A percentile compares a stretch with the other conserved stretches of the same genome.
Evolutionary conservation across 805 yeast species (phyloP).

Genomic region (Pichia nakasei): DNA sequence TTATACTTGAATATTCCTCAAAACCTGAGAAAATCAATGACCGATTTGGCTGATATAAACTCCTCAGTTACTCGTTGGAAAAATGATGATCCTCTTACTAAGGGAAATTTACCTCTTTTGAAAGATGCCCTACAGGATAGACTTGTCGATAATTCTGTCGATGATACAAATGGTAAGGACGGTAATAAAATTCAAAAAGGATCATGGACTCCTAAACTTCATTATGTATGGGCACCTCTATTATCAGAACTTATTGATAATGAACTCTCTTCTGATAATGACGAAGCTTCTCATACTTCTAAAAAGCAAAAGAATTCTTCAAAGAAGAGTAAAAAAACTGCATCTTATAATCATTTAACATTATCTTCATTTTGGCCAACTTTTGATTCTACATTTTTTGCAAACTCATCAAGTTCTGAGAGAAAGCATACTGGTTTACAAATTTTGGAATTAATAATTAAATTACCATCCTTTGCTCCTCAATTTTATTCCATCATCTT

Average conservation of each 20-base stretch:
- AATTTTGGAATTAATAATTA: conserved; percentile 44
- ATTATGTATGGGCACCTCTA: conserved; percentile 65
- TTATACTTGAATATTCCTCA: conserved; percentile 49
- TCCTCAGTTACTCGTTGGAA: conserved; percentile 44
- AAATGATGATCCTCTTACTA: conserved; percentile 61
- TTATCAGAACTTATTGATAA: conserved; percentile 33
- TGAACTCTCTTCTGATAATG: neutral
- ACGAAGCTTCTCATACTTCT: conserved; percentile 9
- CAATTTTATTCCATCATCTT: conserved; percentile 28
- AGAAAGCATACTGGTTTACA: conserved; percentile 83
- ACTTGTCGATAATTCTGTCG: conserved; percentile 25
- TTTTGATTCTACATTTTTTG: conserved; percentile 74
- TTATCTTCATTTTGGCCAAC: conserved; percentile 69
- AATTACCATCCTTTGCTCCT: conserved; percentile 11
- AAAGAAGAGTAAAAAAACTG: conserved; percentile 30
- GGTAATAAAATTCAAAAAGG: conserved; percentile 38
- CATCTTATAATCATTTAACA: conserved; percentile 20
- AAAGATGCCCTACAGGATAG: conserved; percentile 58
- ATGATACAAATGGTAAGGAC: conserved; percentile 12
- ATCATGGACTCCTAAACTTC: conserved; percentile 66
- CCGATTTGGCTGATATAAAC: conserved; percentile 15
- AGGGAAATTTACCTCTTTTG: conserved; percentile 53
- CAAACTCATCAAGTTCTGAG: conserved; percentile 71
- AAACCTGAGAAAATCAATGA: conserved; percentile 12
- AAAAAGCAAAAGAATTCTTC: conserved; percentile 10